Base-by-base conservation (phyloP, 768 basidiomycete species). In the Hebeloma cylindrosporum region DNA sequence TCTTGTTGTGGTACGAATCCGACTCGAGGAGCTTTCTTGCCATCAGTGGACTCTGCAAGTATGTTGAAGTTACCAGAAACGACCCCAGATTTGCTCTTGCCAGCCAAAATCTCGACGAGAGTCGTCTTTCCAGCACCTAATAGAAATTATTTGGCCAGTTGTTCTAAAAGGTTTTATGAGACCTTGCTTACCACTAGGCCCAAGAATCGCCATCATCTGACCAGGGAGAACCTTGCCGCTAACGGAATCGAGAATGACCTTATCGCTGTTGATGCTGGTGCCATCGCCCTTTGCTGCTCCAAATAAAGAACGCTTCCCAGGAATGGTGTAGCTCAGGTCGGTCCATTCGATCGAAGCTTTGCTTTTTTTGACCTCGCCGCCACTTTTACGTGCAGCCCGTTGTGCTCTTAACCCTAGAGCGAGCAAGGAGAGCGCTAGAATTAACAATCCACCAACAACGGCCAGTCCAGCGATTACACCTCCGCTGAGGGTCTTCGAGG, bases 391-490 rank as follows among this genome's bases (percentile, higher is more conserved):
- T n/a, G 90, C 91, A 14, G 71, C 72, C 25, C 78, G 70, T 58
- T 89, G 89, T 13, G 62, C 61, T 34, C 78, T 43, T 54, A 77
- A 75, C 0, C 91, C 93, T 56, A 83, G 69, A 3, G 74, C 47
- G 5, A 96, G 58, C n/a, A 83, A 64, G 0, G 68, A 62, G 3
- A 93, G 62, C 0, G 83, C 78, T 1, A 81, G 51, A 1, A 76
- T 63, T 13, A 88, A 42, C 32, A 96, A 58, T 0, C 65, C 74
- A 5, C 92, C 88, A 7, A 96, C 83, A 18, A 93, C 88, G 0
- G 85, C 91, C 21, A 97, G 66, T 9, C 94, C 94, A 26, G 88
- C 93, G 46, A 96, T 90, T 17, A 96, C 93, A 1, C 94, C 93
- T 1, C 82, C 77, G 43, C 80, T 75, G 7, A 96, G 77, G 13